Conservation (phyloP, 139 green algal genomes). For the Edaphochlamys debaryana region DNA sequence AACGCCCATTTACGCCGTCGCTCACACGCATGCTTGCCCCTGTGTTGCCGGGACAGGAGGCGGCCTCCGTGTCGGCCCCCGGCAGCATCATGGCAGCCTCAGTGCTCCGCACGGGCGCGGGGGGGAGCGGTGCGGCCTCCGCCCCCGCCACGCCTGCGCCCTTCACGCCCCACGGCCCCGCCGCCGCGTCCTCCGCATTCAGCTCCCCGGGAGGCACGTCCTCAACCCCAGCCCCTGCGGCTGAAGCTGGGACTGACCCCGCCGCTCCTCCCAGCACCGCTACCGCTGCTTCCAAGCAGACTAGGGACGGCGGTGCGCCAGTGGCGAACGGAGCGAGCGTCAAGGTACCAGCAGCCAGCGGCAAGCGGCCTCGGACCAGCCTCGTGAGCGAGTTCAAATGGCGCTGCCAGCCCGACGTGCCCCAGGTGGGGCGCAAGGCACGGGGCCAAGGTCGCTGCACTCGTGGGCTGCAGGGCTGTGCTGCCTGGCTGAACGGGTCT, state of each 20-base stretch:
- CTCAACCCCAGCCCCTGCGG: too few relatives aligned
- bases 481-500: too few relatives aligned
- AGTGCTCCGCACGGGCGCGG: too few relatives aligned
- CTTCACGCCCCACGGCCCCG: background rate
- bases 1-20: background rate
- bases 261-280: too few relatives aligned
- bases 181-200: background rate
- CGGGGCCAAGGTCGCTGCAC: too few relatives aligned
- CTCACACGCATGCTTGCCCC: background rate
- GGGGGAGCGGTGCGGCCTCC: background rate
- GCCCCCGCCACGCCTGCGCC: background rate
- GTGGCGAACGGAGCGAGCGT: background rate
- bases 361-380: too few relatives aligned
- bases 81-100: constrained; percentile 42
- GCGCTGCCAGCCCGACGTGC: constrained; percentile 21
- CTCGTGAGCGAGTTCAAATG: constrained; percentile 40
- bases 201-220: too few relatives aligned
- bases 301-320: background rate
- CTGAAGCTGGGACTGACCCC: too few relatives aligned
- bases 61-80: constrained; percentile 20
- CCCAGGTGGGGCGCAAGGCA: constrained; percentile 20
- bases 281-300: background rate
- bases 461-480: too few relatives aligned
- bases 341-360: too few relatives aligned
- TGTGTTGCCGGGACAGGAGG: constrained; percentile 36